Evolutionary conservation across 352 stramenopile genomes (phyloP).

Genomic region (Globisporangium orthogonon): DNA sequence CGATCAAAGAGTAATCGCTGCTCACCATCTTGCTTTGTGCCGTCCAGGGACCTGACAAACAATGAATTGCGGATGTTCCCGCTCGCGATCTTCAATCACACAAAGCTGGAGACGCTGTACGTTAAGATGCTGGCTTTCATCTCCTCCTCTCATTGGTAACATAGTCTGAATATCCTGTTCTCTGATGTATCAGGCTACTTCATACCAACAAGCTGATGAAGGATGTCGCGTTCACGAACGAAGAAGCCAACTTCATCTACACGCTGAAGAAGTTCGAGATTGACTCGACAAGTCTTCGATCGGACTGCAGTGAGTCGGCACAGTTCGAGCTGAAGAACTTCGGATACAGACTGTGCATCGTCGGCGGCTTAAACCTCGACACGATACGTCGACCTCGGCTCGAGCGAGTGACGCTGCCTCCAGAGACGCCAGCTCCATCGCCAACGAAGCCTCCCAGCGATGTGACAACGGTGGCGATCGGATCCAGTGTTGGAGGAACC

Average conservation of each 20-base stretch:
- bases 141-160: background rate
- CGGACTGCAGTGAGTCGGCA: background rate
- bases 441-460: no score
- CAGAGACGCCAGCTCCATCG: conserved; percentile 5
- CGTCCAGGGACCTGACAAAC: background rate
- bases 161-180: background rate
- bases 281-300: background rate
- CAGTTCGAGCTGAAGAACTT: no score
- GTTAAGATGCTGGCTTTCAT: background rate
- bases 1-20: background rate
- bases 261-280: background rate
- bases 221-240: conserved; percentile 4
- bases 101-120: background rate
- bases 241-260: conserved; percentile 3
- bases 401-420: no score
- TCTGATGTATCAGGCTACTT: background rate
- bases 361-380: no score
- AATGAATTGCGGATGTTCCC: background rate
- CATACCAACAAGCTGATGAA: background rate
- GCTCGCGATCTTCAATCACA: background rate
- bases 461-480: background rate
- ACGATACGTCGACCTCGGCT: no score
- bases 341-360: no score
- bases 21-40: background rate
- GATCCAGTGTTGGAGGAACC: background rate